Evolutionary conservation across 495 filamentous ascomycete species (phyloP).

Genomic region (Daldinia bambusicola): DNA sequence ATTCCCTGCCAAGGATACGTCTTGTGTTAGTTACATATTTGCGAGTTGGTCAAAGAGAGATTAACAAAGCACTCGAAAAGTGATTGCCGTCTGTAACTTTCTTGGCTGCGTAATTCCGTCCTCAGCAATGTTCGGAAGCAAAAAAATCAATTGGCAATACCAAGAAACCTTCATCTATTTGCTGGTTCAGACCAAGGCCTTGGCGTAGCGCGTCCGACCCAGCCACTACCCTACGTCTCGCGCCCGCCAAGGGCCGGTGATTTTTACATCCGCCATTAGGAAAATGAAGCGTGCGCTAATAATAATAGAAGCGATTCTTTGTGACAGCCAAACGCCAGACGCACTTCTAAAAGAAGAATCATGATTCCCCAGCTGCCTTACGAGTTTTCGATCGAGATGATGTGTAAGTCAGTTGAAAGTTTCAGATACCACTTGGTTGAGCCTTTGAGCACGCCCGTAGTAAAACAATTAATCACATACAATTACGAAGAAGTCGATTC

Average conservation of each 20-base stretch:
- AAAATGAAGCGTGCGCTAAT: constrained; percentile 34
- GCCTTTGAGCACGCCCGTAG: neutral
- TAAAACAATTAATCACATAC: constrained; percentile 3
- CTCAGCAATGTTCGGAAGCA: constrained; percentile 32
- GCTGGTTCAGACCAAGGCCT: constrained; percentile 40
- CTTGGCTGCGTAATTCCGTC: constrained; percentile 41
- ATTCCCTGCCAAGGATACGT: constrained; percentile 29
- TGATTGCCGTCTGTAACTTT: constrained; percentile 35
- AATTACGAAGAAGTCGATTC: constrained; percentile 15
- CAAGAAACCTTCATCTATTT: constrained; percentile 44
- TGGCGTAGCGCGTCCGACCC: constrained; percentile 30
- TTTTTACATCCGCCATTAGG: constrained; percentile 26
- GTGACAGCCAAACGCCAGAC: constrained; percentile 13
- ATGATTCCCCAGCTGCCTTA: constrained; percentile 7
- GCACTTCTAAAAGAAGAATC: constrained; percentile 15
- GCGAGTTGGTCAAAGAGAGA: constrained; percentile 25
- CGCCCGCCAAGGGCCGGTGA: constrained; percentile 31
- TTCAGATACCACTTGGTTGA: neutral
- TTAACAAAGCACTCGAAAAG: constrained; percentile 23
- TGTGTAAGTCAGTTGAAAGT: constrained; percentile 29
- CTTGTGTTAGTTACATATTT: constrained; percentile 25
- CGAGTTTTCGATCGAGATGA: constrained; percentile 29
- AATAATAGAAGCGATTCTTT: constrained; percentile 20
- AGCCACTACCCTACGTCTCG: constrained; percentile 24
- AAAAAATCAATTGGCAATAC: constrained; percentile 45